Evolutionary conservation across 305 asterid species (phyloP).

Genomic region (Solanum chacoense): DNA sequence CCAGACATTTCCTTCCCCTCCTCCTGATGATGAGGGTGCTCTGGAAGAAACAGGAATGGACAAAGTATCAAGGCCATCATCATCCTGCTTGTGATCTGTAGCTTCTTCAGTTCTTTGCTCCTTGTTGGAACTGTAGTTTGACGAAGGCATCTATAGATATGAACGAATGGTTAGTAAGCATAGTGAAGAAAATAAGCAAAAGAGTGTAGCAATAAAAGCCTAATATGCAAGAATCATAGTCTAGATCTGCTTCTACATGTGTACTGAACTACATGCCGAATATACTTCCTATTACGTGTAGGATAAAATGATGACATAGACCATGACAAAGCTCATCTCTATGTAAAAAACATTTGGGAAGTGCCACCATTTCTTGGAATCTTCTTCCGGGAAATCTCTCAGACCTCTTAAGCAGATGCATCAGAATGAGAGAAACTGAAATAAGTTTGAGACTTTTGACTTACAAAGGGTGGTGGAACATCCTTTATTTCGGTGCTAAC

Average conservation of each 20-base stretch:
- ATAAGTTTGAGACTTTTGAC: constrained; percentile 12
- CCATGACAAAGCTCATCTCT: neutral
- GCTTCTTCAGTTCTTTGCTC: constrained; percentile 49
- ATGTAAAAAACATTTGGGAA: neutral
- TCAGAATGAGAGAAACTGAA: neutral
- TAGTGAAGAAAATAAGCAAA: neutral
- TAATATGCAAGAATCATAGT: neutral
- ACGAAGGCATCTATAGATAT: constrained; percentile 28
- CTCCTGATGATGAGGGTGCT: constrained; percentile 30
- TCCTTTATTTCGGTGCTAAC: constrained; percentile 77
- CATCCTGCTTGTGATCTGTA: constrained; percentile 24
- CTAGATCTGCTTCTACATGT: neutral
- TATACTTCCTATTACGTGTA: neutral
- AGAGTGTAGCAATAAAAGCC: neutral
- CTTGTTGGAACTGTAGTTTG: constrained; percentile 25
- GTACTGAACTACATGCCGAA: neutral
- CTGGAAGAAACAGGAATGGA: constrained; percentile 40
- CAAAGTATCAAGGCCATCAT: constrained; percentile 27
- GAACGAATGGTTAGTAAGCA: neutral
- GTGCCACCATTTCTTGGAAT: neutral
- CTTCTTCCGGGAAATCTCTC: neutral
- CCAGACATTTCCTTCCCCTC: constrained; percentile 76
- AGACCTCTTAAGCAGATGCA: neutral
- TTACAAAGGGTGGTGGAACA: constrained; percentile 76
- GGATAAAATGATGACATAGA: neutral